Base-by-base conservation (phyloP, 1,284 basidiomycete species). In the Fomitiporia mediterranea region DNA sequence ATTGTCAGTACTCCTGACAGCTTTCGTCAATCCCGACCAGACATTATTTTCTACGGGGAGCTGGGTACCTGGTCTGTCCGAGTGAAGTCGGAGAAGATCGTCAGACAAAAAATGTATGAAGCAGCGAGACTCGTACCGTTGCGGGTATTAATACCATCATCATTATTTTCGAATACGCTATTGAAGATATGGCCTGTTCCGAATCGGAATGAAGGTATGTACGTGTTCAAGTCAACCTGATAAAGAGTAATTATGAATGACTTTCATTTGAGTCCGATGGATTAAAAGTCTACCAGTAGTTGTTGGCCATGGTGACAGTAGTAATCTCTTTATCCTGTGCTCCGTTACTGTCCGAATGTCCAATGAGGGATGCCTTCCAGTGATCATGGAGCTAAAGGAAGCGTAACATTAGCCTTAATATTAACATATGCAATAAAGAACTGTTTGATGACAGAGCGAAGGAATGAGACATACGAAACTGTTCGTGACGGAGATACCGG, bases 41-140 rank as follows among this genome's bases (percentile, higher is more conserved):
- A 76, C 71, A 60, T 76, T 76, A 68, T 77, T 77, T 64, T 77
- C 71, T 48, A 77, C 74, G 17, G 76, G 68, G 52, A 76, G 70
- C 61, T 76, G 72, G 51, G 75, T 74, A 60, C 68, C 71, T 70
- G 53, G n/a, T n/a, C n/a, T n/a, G n/a, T n/a, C n/a, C n/a, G n/a
- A n/a, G n/a, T n/a, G n/a, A n/a, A n/a, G n/a, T n/a, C n/a, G n/a
- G n/a, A n/a, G n/a, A n/a, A n/a, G n/a, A n/a, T n/a, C n/a, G n/a
- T n/a, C n/a, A n/a, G n/a, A n/a, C n/a, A n/a, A n/a, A n/a, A n/a
- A n/a, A n/a, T n/a, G n/a, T n/a, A n/a, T n/a, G n/a, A n/a, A n/a
- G n/a, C n/a, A n/a, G n/a, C n/a, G n/a, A n/a, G n/a, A n/a, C n/a
- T n/a, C 67, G 11, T 61, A 69, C 75, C 76, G 57, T 72, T 69